Evolutionary conservation across 345 rosid species (phyloP), one percentile per base, ranked within the genome.

Genomic region (Melastoma malabathricum): DNA sequence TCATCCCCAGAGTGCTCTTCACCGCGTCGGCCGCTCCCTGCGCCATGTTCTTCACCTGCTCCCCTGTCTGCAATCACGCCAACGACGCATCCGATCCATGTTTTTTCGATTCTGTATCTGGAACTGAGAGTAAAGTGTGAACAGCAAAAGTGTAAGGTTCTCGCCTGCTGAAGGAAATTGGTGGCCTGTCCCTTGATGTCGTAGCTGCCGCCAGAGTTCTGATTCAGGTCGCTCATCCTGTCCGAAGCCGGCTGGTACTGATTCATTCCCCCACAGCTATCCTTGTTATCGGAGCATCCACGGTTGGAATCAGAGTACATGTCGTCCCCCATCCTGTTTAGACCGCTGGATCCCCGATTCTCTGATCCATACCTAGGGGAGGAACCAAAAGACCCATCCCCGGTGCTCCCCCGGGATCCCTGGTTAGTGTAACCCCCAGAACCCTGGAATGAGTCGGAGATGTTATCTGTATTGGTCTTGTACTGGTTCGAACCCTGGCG

Each of bases 21-120:
- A 75, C 75, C 43, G 70, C 66, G 16, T 72, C 77, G 52, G 77
- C 52, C 64, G 80, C 74, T 52, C 61, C 77, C 3, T 72, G 72
- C 1, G 80, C 80, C 77, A 72, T 75, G 44, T 19, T 58, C 70
- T 72, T 75, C 65, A 72, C 63, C 60, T 68, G 59, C 68, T 68
- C 74, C 44, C 79, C 76, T 29, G 72, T 70, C 76, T 76, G 50
- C 22, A 54, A 25, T 18, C 19, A 43, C 12, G 4, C 48, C 20
- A 31, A 22, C 1, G 0, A 18, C 38, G 3, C 17, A 17, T 16
- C 18, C 17, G 31, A 17, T 16, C 18, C 17, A 47, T 15, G 18
- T 34, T 34, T 9, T 22, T 7, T 10, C n/a, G 13, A 51, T 16
- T n/a, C 23, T 3, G 55, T 17, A 16, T 41, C 44, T 19, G 4